Percentiles rank a stretch among this genome's conserved stretches.
phyloP scores from a whole-genome alignment of 306 rosid species.

The Trichosanthes cucumerina region DNA sequence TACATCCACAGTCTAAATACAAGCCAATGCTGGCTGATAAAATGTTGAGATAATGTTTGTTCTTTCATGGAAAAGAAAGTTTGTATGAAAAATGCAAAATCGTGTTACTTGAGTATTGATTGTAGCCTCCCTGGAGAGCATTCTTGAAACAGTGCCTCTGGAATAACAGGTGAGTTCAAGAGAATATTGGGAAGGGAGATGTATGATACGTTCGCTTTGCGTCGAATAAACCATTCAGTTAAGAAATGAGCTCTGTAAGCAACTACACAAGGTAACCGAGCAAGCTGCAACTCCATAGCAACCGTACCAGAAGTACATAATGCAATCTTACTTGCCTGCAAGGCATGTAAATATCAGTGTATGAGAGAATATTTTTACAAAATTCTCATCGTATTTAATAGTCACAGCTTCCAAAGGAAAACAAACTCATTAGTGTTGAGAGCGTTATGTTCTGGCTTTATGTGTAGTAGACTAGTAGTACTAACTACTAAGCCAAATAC shows the following conservation, averaged over 20 bases:
- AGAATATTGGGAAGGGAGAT: slow-evolving; percentile 86
- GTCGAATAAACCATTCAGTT: slow-evolving; percentile 63
- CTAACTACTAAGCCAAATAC: background rate
- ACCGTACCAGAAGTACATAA: slow-evolving; percentile 89
- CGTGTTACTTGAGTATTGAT: slow-evolving; percentile 37
- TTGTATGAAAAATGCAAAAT: background rate
- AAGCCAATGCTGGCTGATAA: background rate
- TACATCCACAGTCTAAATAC: background rate
- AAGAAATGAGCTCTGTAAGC: slow-evolving; percentile 81
- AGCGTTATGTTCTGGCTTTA: background rate
- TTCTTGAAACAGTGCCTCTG: slow-evolving; percentile 65
- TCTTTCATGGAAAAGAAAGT: background rate
- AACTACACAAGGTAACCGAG: slow-evolving; percentile 69
- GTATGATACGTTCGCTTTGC: slow-evolving; percentile 52
- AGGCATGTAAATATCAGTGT: background rate
- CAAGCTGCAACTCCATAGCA: slow-evolving; percentile 76
- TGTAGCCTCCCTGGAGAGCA: slow-evolving; percentile 55
- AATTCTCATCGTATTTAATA: background rate
- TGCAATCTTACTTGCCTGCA: slow-evolving; percentile 80
- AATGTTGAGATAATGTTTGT: background rate
- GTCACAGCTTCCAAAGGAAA: background rate
- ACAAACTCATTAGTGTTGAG: background rate
- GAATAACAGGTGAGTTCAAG: slow-evolving; percentile 54
- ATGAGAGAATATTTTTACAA: background rate
- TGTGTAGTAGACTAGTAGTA: background rate